Base-by-base conservation (phyloP, 176 grass and related monocot species). In the Carex cristatella region DNA sequence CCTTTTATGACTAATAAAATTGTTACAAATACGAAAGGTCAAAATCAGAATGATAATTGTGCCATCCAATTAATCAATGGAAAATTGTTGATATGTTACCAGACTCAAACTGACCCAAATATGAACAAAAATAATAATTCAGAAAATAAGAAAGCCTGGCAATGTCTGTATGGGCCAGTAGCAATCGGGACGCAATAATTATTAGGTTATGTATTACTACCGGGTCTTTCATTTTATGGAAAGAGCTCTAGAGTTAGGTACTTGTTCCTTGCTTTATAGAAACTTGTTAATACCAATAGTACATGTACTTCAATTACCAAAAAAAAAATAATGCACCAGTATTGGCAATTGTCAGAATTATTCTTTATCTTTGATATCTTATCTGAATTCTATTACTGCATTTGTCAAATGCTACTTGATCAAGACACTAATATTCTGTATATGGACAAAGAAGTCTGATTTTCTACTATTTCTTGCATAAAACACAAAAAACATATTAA, bases 1-100 rank as follows among this genome's bases (percentile, higher is more conserved):
- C 61, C 81, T 83, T 49, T 35, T 65, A 55, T 83, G 12, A 63
- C 81, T 83, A 18, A 83, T 31, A 54, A 83, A 83, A 83, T 81
- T 27, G 59, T 65, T 64, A 64, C 61, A 81, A 44, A 81, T 65
- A 62, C 27, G 8, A 81, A 61, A 42, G 37, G 79, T 28, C 35
- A 81, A 65, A 61, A 16, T 81, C 61, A 64, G 30, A 81, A 63
- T 23, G 0, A 74, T 78, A 56, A 15, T 56, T 78, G 14, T 31
- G 4, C 5, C 51, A 57, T 56, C 18, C 7, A 31, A 57, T 78
- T 27, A 78, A 56, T 56, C 15, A 56, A 78, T 16, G 0, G n/a
- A 27, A n/a, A 56, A 27, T 15, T 56, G 27, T 23, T 78, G 48
- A 13, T 18, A 53, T 75, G 23, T 31, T 31, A 77, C 48, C 10